Conservation (phyloP, 2,329 filamentous ascomycete genomes). For the Diplodia scrobiculata region DNA sequence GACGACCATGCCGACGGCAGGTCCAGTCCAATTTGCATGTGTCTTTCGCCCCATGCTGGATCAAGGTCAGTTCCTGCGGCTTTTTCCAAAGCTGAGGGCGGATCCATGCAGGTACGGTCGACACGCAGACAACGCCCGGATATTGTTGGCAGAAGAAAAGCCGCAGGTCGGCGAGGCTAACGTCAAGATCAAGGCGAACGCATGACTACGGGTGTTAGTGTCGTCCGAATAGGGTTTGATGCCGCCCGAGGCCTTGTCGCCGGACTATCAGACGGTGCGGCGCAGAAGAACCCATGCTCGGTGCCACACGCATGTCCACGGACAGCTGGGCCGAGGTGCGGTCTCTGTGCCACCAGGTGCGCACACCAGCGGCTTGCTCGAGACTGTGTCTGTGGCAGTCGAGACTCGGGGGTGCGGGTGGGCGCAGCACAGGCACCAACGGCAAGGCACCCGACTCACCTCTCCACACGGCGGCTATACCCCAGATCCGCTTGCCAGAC, state of each 20-base stretch:
- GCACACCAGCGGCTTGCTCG: too few relatives aligned
- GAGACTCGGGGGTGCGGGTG: background rate
- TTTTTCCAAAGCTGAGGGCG: background rate
- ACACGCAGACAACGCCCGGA: background rate
- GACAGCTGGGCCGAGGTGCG: background rate
- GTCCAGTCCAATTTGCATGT: conserved; percentile 5
- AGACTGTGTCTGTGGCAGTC: background rate
- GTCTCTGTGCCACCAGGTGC: background rate
- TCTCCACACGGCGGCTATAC: conserved; percentile 24
- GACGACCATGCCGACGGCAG: background rate
- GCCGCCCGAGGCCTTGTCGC: background rate
- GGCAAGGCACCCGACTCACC: conserved; percentile 7
- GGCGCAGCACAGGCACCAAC: background rate
- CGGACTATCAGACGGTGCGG: background rate
- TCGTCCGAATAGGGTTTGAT: background rate
- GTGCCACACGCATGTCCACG: background rate
- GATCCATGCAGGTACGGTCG: conserved; percentile 19
- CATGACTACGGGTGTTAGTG: conserved; percentile 8
- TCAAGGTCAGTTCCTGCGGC: background rate
- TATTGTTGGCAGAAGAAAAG: conserved; percentile 4
- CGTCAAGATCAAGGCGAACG: background rate
- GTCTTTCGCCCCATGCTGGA: conserved; percentile 8
- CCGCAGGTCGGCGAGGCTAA: conserved; percentile 1
- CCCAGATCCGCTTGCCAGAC: conserved; percentile 21
- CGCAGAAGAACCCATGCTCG: background rate